Conservation (phyloP, 2,329 filamentous ascomycete genomes). For the Endocalyx cinctus region DNA sequence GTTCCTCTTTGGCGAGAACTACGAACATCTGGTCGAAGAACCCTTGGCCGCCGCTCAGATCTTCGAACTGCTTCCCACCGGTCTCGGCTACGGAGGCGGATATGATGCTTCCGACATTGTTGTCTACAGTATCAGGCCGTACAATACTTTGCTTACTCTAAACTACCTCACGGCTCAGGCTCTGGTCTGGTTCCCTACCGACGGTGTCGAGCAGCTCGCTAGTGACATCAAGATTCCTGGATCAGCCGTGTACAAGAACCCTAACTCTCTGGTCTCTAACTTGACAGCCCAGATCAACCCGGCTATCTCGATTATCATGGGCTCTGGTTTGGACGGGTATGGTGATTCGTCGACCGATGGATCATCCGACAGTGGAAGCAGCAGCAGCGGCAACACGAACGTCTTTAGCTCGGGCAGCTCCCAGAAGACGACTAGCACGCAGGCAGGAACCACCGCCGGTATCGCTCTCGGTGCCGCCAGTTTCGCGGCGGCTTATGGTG, state of each 20-base stretch:
- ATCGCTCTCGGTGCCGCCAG: constrained; percentile 74
- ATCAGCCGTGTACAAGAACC: constrained; percentile 71
- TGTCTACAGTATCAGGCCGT: constrained; percentile 70
- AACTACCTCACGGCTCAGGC: constrained; percentile 81
- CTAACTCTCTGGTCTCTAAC: constrained; percentile 59
- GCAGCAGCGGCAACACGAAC: constrained; percentile 28
- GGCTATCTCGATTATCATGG: constrained; percentile 63
- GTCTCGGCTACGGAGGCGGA: constrained; percentile 60
- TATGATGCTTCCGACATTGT: constrained; percentile 52
- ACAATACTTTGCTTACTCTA: constrained; percentile 63
- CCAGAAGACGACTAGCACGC: constrained; percentile 47
- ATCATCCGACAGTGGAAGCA: constrained; percentile 30
- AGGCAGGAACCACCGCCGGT: constrained; percentile 59
- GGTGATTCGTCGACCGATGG: constrained; percentile 34
- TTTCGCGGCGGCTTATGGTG: constrained; percentile 82
- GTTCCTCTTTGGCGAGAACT: constrained; percentile 78
- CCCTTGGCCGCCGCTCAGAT: constrained; percentile 76
- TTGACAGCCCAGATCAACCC: constrained; percentile 81
- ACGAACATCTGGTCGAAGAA: constrained; percentile 71
- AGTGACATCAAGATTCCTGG: constrained; percentile 67
- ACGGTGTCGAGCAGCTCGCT: constrained; percentile 62
- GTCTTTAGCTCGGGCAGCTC: constrained; percentile 36
- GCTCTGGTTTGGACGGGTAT: constrained; percentile 36
- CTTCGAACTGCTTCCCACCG: constrained; percentile 70
- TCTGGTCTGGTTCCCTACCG: constrained; percentile 69